phyloP scores from a whole-genome alignment of 306 rosid genomes.

The Betula pendula region DNA sequence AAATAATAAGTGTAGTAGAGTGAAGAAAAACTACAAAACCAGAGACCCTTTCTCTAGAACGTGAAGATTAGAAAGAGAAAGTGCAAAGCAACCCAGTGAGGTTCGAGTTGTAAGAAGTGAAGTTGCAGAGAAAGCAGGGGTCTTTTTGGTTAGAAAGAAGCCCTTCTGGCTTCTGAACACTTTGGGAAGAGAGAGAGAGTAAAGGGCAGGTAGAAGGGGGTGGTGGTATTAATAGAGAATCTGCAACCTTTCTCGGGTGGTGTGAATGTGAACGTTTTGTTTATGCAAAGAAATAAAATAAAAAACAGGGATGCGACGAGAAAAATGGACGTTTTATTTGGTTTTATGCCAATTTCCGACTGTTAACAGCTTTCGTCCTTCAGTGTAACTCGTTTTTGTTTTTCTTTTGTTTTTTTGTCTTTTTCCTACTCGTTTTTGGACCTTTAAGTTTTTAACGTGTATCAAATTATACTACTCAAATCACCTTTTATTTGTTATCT shows the following conservation, averaged over 20 bases:
- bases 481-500: no score
- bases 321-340: constrained; percentile 71
- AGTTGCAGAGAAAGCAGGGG: constrained; percentile 38
- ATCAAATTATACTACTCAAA: no score
- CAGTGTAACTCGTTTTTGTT: background rate
- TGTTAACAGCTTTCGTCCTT: background rate
- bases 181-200: constrained; percentile 31
- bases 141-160: constrained; percentile 41
- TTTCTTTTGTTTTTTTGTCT: no score
- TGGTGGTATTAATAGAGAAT: constrained; percentile 32
- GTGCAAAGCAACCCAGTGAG: constrained; percentile 30
- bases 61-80: constrained; percentile 21
- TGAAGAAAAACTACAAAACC: constrained; percentile 28
- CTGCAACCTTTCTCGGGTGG: constrained; percentile 48
- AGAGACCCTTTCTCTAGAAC: constrained; percentile 25
- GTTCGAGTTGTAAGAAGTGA: constrained; percentile 24
- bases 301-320: constrained; percentile 24
- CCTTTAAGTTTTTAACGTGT: no score
- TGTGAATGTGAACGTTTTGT: constrained; percentile 65
- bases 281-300: constrained; percentile 8
- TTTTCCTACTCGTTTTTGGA: no score
- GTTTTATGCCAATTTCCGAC: constrained; percentile 48
- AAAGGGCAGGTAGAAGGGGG: constrained; percentile 3
- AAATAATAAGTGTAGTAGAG: constrained; percentile 11
- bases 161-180: constrained; percentile 32